Percentiles rank a stretch among this genome's conserved stretches.
Evolutionary conservation across 2,329 filamentous ascomycete genomes (phyloP).

Genomic region (Paecilomyces sp.): DNA sequence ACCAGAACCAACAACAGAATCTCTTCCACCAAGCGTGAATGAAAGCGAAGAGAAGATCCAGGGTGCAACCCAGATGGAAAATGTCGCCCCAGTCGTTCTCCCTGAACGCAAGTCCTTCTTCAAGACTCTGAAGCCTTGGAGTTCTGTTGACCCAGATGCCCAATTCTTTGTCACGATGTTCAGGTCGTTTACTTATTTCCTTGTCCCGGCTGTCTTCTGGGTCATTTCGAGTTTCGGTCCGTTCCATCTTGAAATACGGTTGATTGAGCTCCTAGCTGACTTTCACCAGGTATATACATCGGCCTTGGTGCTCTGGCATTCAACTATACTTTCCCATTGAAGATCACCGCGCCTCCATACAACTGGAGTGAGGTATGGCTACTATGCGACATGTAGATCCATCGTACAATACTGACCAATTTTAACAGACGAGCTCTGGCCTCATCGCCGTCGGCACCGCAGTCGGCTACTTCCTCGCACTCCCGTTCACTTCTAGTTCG

Average conservation of each 20-base stretch:
- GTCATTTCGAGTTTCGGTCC: conserved; percentile 43
- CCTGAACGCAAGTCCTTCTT: conserved; percentile 37
- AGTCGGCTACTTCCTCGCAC: conserved; percentile 31
- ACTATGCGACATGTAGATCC: background rate
- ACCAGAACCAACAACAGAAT: conserved; percentile 12
- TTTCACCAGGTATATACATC: conserved; percentile 33
- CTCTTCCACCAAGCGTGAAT: conserved; percentile 5
- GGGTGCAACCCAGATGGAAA: conserved; percentile 14
- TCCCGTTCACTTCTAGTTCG: conserved; percentile 39
- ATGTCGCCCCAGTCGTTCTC: conserved; percentile 11
- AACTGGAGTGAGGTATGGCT: conserved; percentile 36
- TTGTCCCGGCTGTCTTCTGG: conserved; percentile 45
- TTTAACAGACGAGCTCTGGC: conserved; percentile 33
- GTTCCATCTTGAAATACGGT: background rate
- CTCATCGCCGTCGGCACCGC: conserved; percentile 37
- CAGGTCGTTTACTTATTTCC: conserved; percentile 42
- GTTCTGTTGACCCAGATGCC: conserved; percentile 34
- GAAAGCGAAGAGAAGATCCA: conserved; percentile 6
- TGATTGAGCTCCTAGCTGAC: background rate
- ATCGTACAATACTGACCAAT: background rate
- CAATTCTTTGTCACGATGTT: conserved; percentile 41
- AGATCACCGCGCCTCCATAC: conserved; percentile 40
- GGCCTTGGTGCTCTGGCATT: conserved; percentile 44
- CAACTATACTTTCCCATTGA: conserved; percentile 45
- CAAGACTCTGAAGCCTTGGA: conserved; percentile 39